A percentile compares a stretch with the other conserved stretches of the same genome.
Conservation (phyloP, 768 basidiomycete species). For the Leccinum pellstonianum region DNA sequence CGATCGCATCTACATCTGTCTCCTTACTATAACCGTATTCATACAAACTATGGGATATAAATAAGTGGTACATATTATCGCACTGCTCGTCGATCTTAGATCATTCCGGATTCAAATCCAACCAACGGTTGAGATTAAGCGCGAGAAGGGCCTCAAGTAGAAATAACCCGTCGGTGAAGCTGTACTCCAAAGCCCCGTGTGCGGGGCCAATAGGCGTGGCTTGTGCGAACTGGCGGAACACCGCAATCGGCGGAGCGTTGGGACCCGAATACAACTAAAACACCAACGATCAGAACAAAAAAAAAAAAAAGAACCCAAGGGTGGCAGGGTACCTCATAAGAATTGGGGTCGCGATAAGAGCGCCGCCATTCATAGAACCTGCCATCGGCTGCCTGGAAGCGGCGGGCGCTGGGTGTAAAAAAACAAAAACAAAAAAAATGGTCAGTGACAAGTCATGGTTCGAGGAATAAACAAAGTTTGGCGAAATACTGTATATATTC, state of each 20-base stretch:
- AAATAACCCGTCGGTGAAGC: constrained; percentile 58
- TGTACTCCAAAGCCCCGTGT: constrained; percentile 62
- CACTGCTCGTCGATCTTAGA: constrained; percentile 13
- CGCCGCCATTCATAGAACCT: constrained; percentile 67
- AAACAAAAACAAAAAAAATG: neutral
- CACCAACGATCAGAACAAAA: constrained; percentile 6
- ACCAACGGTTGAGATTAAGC: constrained; percentile 71
- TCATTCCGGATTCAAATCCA: constrained; percentile 53
- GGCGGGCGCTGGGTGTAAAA: constrained; percentile 48
- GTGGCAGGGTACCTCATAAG: constrained; percentile 56
- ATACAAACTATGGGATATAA: constrained; percentile 36
- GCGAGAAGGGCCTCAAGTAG: constrained; percentile 64
- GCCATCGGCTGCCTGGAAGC: constrained; percentile 57
- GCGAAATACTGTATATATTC: neutral
- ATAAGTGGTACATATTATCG: constrained; percentile 24
- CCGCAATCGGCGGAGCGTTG: constrained; percentile 49
- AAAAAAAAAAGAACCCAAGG: neutral
- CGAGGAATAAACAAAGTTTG: constrained; percentile 1
- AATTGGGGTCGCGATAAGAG: constrained; percentile 42
- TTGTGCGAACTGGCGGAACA: constrained; percentile 53
- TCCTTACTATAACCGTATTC: constrained; percentile 30
- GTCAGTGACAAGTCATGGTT: constrained; percentile 10
- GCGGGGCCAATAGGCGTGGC: constrained; percentile 60
- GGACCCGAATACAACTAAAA: constrained; percentile 48
- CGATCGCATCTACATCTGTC: constrained; percentile 22